These are phyloP conservation scores for Daldinia sp. DNA, from an alignment of 2,329 filamentous ascomycete species.

Conservation along the genomic window DNA sequence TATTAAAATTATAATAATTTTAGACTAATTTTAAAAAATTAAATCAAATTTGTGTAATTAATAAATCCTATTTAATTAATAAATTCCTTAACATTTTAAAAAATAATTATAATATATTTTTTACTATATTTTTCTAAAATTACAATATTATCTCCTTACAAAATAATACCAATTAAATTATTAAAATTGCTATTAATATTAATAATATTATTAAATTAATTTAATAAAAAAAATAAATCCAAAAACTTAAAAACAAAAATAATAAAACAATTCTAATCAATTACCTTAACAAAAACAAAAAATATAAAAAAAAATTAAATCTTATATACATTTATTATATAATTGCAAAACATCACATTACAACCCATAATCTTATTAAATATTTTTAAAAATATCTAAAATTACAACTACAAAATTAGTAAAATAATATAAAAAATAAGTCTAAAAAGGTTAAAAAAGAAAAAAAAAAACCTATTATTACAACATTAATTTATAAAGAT, in stretches of 20 bases:
- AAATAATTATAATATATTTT: not conserved
- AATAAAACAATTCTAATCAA: not conserved
- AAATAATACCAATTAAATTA: not conserved
- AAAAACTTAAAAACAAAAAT: not conserved
- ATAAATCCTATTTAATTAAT: not conserved
- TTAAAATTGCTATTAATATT: not conserved
- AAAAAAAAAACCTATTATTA: not conserved
- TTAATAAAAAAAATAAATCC: not conserved
- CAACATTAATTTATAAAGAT: not conserved
- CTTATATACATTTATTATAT: not conserved
- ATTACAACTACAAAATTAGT: not conserved
- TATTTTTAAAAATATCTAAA: not conserved
- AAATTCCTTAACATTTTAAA: not conserved
- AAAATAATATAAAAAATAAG: not conserved
- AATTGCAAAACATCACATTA: not conserved
- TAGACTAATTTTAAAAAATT: not conserved
- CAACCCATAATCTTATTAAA: not conserved
- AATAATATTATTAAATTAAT: not conserved
- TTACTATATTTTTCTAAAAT: not conserved
- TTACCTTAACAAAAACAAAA: not conserved
- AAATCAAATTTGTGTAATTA: not conserved
- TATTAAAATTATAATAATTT: not conserved
- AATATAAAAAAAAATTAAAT: not conserved
- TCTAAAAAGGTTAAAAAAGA: not conserved
- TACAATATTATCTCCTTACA: not conserved